Evolutionary conservation across 2,329 filamentous ascomycete species (phyloP), one percentile per base, ranked within the genome.

Genomic region (Penicillium sp.): DNA sequence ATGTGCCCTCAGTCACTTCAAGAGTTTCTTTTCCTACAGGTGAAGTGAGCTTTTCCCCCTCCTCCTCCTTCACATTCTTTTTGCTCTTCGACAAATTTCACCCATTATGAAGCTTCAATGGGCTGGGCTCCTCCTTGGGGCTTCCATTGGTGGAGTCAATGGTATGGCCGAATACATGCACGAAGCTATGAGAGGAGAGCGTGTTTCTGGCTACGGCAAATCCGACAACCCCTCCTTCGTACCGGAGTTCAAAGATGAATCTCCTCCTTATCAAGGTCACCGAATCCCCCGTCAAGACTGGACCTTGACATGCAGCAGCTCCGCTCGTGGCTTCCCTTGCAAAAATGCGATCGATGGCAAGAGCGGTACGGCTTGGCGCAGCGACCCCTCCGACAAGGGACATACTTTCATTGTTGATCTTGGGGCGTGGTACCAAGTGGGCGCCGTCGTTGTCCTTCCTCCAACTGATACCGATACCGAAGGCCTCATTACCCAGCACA

Each of bases 271-370:
- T 23, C 54, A 50, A 29, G 55, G 61, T 13, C 23, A 25, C 19
- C 59, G 53, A 19, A 40, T 66, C 29, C 35, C 51, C 23, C 59
- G 59, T 31, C 17, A n/a, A 2, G 50, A 58, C 29, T 65, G 63
- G 63, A 55, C 10, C n/a, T 33, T 58, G 43, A 56, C 21, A 1
- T 64, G 63, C 45, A 57, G 61, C 41, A 62, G 53, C 31, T 50
- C 45, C n/a, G 50, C 42, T 12, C 7, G 8, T 17, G 19, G 21
- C 1, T n/a, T 59, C 42, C 40, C 48, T 38, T 60, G 58, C 48
- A 29, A 53, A 17, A 7, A 51, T 31, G 46, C 37, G 6, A 50
- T 52, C 27, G 58, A 60, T n/a, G 58, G 58, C 29, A 45, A 54
- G 2, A 45, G 37, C 21, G 27, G 21, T 21, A 60, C 56, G 17